Conservation (phyloP, 192 early-diverging fungal species). For the Podila epicladia region DNA sequence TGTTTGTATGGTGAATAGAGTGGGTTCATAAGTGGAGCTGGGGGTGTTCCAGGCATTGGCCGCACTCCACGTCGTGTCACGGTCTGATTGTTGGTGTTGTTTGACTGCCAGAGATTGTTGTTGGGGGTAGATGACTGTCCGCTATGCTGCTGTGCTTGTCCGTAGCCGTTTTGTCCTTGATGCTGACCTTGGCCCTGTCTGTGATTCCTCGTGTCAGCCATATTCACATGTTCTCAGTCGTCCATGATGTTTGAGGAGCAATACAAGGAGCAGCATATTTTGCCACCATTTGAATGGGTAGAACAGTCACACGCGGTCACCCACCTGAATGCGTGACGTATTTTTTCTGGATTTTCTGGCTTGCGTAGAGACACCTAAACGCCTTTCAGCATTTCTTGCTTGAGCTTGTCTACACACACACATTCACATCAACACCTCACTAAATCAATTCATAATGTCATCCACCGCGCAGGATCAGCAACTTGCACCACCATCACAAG, state of each 20-base stretch:
- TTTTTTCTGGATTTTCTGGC: too few species aligned
- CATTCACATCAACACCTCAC: background rate
- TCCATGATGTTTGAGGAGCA: constrained; percentile 6
- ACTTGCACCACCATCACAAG: constrained; percentile 28
- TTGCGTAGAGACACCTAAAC: too few species aligned
- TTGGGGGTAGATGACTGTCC: too few species aligned
- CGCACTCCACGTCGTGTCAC: background rate
- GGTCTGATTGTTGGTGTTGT: background rate
- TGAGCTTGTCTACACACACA: background rate
- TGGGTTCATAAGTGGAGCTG: too few species aligned
- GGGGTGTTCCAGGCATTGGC: too few species aligned
- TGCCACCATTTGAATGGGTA: too few species aligned
- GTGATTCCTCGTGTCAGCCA: background rate
- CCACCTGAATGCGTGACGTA: background rate
- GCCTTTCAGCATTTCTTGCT: background rate
- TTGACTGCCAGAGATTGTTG: background rate
- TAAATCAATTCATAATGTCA: constrained; percentile 25
- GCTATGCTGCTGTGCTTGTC: constrained; percentile 1
- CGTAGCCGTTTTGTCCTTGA: background rate
- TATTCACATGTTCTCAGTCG: background rate
- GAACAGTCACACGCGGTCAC: too few species aligned
- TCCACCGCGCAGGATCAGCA: constrained; percentile 20
- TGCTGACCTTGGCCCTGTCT: background rate
- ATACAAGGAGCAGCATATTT: background rate
- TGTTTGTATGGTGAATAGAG: too few species aligned